Base-by-base conservation (phyloP, 202 grass and related monocot species). In the Schoenoplectus tabernaemontani region DNA sequence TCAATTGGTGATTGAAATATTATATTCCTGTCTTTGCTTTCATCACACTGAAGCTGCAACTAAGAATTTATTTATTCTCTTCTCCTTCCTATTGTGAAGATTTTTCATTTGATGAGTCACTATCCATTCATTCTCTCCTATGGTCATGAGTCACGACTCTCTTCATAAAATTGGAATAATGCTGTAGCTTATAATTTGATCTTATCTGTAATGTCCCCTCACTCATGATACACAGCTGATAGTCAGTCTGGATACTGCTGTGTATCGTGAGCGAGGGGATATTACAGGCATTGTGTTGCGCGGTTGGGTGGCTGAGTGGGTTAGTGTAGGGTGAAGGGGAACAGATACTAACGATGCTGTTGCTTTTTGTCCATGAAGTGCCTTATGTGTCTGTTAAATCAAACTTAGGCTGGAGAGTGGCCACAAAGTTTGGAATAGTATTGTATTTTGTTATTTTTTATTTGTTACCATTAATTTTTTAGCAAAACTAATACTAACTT, bases 1-100 rank as follows among this genome's bases (percentile, higher is more conserved):
- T 75, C 47, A 75, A 54, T 54, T 75, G 70, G 47, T 33, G 28
- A 74, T 74, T 74, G 22, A 74, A 74, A 38, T 34, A 54, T 54
- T 50, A 8, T n/a, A 42, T 69, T 24, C 65, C 64, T 43, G 9
- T 12, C 22, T 28, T 51, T 53, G 26, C n/a, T n/a, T 53, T 36
- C 28, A 54, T 53, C 13, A 3, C 54, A 47, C 70, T 54, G 26
- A 75, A 73, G 68, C 43, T 73, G 44, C 42, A 73, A 32, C 23
- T 17, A 50, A 50, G 16, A 17, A 32, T 17, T 47, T 47, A 20
- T 51, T 28, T 17, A 12, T 17, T 47, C 22, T 72, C 22, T 30
- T 50, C 23, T 28, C 13, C 7, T 48, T 51, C 3, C 68, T 43
- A 50, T 73, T 50, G 43, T 32, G 15, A 73, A 73, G 43, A 13